These are phyloP conservation scores for Daldinia childiae DNA, from an alignment of 495 filamentous ascomycete species.

Conservation along the genomic window DNA sequence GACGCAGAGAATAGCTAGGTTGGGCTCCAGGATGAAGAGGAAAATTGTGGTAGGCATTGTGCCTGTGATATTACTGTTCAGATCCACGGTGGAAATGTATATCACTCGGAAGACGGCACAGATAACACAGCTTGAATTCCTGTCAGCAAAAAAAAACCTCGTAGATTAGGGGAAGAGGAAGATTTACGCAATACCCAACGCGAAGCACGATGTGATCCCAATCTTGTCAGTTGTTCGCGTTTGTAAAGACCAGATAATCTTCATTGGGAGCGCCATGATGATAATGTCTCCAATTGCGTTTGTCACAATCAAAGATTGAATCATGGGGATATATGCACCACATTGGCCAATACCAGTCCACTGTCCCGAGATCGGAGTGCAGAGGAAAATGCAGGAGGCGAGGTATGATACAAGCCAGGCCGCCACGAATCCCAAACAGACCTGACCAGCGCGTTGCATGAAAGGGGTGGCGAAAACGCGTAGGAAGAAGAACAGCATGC, in stretches of 20 bases:
- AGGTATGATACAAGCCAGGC: constrained; percentile 44
- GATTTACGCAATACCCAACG: constrained; percentile 62
- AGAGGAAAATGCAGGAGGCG: constrained; percentile 47
- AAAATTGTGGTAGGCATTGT: constrained; percentile 35
- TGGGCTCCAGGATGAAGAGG: constrained; percentile 33
- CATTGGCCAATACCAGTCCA: constrained; percentile 27
- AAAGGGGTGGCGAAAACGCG: constrained; percentile 44
- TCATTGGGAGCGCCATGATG: constrained; percentile 63
- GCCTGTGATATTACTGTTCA: constrained; percentile 34
- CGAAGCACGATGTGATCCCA: constrained; percentile 60
- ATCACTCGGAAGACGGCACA: constrained; percentile 34
- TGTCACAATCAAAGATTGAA: constrained; percentile 61
- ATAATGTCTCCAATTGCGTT: constrained; percentile 63
- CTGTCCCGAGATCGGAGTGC: constrained; percentile 44
- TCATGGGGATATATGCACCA: constrained; percentile 29
- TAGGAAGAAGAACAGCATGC: constrained; percentile 46
- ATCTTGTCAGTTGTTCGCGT: constrained; percentile 59
- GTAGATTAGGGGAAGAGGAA: background rate
- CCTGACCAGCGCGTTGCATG: constrained; percentile 42
- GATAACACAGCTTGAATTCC: constrained; percentile 7
- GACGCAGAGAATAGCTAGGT: constrained; percentile 29
- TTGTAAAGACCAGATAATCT: constrained; percentile 56
- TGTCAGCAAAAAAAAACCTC: constrained; percentile 10
- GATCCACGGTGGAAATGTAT: constrained; percentile 25
- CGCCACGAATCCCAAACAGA: constrained; percentile 43